These are phyloP conservation scores for Graphium sp. DNA, from an alignment of 2,329 filamentous ascomycete species.

Conservation along the genomic window DNA sequence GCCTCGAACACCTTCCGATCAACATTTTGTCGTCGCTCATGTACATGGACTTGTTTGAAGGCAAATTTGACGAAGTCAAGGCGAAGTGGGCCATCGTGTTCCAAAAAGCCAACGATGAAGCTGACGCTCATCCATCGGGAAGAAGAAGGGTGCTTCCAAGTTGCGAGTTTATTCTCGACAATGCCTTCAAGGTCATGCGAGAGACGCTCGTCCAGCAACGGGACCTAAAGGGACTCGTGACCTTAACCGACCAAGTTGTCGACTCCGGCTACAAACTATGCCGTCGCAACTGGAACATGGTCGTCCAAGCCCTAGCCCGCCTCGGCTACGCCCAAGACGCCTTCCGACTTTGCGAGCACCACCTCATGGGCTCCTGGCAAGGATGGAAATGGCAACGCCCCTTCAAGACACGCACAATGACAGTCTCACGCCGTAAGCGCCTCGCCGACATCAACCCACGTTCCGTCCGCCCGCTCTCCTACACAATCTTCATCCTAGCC, in stretches of 20 bases:
- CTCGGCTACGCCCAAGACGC: conserved; percentile 45
- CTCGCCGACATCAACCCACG: conserved; percentile 16
- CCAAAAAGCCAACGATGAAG: conserved; percentile 6
- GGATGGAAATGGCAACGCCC: conserved; percentile 43
- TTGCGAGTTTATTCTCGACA: conserved; percentile 34
- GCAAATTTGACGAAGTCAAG: conserved; percentile 42
- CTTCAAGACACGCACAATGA: conserved; percentile 10
- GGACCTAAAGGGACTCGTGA: conserved; percentile 27
- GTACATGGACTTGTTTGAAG: conserved; percentile 41
- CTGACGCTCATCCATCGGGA: not conserved
- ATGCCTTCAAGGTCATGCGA: conserved; percentile 30
- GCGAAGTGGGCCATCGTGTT: conserved; percentile 46
- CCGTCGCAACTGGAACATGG: conserved; percentile 65
- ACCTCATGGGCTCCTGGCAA: conserved; percentile 63
- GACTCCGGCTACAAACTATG: conserved; percentile 56
- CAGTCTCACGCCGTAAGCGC: conserved; percentile 1
- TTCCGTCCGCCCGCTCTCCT: conserved; percentile 20
- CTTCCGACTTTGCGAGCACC: conserved; percentile 57
- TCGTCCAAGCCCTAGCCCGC: conserved; percentile 50
- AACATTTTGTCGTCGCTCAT: conserved; percentile 50
- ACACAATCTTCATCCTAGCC: conserved; percentile 29
- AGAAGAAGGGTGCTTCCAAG: conserved; percentile 19
- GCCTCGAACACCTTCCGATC: conserved; percentile 22
- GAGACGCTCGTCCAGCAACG: conserved; percentile 20
- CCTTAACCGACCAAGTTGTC: conserved; percentile 37